Conservation (phyloP, 1,139 yeast species). For the Meyerozyma elateridarum region DNA sequence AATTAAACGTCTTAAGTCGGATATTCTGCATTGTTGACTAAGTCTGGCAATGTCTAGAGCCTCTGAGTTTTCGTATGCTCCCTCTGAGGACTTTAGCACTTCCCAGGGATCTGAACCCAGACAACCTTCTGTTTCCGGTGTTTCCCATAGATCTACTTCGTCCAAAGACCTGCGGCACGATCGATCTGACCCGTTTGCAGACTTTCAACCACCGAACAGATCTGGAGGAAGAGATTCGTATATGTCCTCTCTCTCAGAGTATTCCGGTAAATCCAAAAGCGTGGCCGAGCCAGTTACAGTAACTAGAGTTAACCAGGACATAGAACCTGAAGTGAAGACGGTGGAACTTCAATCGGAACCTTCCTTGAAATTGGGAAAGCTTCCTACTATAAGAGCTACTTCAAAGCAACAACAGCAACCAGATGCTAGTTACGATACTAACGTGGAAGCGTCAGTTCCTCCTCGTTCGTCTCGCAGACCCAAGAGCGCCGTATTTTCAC, state of each 20-base stretch:
- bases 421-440: conserved; percentile 29
- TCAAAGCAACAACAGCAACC: conserved; percentile 18
- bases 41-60: no score
- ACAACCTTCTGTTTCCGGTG: background rate
- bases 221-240: conserved; percentile 19
- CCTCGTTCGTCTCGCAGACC: conserved; percentile 41
- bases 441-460: conserved; percentile 37
- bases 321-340: conserved; percentile 4
- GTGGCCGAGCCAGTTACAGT: conserved; percentile 9
- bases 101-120: background rate
- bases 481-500: conserved; percentile 24
- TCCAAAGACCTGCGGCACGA: background rate
- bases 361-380: conserved; percentile 17
- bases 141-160: conserved; percentile 1
- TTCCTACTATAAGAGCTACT: conserved; percentile 13
- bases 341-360: conserved; percentile 9
- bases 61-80: conserved; percentile 4
- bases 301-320: conserved; percentile 6
- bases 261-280: conserved; percentile 20
- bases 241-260: conserved; percentile 26
- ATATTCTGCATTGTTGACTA: no score
- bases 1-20: no score
- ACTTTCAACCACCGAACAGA: conserved; percentile 1
- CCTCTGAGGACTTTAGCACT: conserved; percentile 3
- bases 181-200: conserved; percentile 1